Evolutionary conservation across 169 alveolate genomes (phyloP).

Genomic region (Pseudocohnilembus persalinus): DNA sequence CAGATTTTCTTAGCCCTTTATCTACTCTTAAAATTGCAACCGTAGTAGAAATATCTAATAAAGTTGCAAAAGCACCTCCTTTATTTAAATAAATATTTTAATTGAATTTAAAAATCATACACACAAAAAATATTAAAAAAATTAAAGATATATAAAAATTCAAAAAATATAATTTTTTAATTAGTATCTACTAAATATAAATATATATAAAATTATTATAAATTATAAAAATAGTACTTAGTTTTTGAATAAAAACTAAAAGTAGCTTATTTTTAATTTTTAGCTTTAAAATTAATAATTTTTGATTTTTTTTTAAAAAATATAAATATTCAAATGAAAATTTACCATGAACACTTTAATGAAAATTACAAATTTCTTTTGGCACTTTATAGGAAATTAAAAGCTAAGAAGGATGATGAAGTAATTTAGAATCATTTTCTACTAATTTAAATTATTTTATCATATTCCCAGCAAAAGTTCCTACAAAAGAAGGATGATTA

Average conservation of each 20-base stretch:
- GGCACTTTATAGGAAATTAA: not conserved
- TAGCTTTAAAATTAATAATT: no score
- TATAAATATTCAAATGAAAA: not conserved
- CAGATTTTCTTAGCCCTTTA: not conserved
- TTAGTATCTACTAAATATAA: not conserved
- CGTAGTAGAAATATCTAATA: constrained; percentile 28
- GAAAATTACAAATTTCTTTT: not conserved
- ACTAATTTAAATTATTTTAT: not conserved
- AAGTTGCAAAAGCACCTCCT: constrained; percentile 42
- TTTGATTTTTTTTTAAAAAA: not conserved
- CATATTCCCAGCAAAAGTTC: not conserved
- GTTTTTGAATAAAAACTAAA: not conserved
- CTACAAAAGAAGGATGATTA: not conserved
- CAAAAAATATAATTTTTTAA: no score
- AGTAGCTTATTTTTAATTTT: not conserved
- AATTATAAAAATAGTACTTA: no score
- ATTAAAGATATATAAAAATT: no score
- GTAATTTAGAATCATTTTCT: no score
- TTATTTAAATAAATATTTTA: no score
- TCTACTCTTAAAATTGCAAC: constrained; percentile 31
- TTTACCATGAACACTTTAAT: not conserved
- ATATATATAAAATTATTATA: no score
- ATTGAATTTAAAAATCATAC: no score
- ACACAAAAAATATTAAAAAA: not conserved
- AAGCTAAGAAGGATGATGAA: no score